Conservation (phyloP, 2,329 filamentous ascomycete genomes). For the Fusarium sulawesiense region DNA sequence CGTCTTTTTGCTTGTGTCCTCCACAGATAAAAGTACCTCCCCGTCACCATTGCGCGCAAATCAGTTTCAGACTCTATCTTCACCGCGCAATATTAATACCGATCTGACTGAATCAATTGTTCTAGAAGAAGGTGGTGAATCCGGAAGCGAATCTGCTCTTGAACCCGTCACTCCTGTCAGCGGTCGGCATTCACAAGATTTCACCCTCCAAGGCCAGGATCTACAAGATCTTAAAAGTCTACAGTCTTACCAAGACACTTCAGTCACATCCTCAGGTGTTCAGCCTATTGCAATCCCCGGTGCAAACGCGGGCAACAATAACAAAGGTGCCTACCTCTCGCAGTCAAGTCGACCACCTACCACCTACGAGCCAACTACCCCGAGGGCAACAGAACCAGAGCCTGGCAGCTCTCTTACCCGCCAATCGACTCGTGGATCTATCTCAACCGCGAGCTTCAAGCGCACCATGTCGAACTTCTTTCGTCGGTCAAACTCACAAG, state of each 20-base stretch:
- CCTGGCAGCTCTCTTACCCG: slow-evolving; percentile 51
- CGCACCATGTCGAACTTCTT: slow-evolving; percentile 64
- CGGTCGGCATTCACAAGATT: slow-evolving; percentile 66
- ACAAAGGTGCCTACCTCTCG: slow-evolving; percentile 32
- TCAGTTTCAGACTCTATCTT: slow-evolving; percentile 52
- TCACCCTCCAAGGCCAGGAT: slow-evolving; percentile 58
- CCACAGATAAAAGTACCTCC: slow-evolving; percentile 45
- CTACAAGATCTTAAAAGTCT: slow-evolving; percentile 48
- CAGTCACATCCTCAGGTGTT: slow-evolving; percentile 37
- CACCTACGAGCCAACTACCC: slow-evolving; percentile 35
- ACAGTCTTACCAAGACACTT: slow-evolving; percentile 41
- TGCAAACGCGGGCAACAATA: slow-evolving; percentile 22
- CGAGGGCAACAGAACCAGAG: slow-evolving; percentile 44
- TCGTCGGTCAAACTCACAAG: slow-evolving; percentile 55
- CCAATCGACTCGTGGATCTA: slow-evolving; percentile 56
- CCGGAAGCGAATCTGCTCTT: slow-evolving; percentile 67
- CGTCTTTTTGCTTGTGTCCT: slow-evolving; percentile 40
- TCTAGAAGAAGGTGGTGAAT: slow-evolving; percentile 68
- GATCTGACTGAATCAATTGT: slow-evolving; percentile 64
- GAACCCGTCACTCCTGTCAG: slow-evolving; percentile 73
- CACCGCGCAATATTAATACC: slow-evolving; percentile 61
- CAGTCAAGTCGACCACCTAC: slow-evolving; percentile 35
- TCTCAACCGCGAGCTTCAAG: slow-evolving; percentile 59
- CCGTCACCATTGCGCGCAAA: slow-evolving; percentile 36
- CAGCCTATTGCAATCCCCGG: slow-evolving; percentile 39